Conservation (phyloP, 345 rosid species). For the Brassica nigra region DNA sequence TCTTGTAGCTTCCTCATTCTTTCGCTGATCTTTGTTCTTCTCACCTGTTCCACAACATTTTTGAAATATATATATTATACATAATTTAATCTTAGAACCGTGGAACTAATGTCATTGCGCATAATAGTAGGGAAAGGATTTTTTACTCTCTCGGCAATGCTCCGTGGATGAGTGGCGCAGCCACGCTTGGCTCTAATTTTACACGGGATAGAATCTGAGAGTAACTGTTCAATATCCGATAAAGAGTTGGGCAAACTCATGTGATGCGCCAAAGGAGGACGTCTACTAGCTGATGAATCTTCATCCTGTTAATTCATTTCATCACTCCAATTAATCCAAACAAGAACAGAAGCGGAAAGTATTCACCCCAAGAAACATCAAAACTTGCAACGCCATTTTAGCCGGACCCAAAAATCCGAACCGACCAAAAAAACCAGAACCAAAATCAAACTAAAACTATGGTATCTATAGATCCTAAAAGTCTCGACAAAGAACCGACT, state of each 20-base stretch:
- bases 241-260: constrained; percentile 77
- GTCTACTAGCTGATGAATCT: constrained; percentile 44
- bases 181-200: constrained; percentile 57
- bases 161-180: constrained; percentile 95
- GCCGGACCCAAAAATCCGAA: no score
- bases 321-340: constrained; percentile 11
- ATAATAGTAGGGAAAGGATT: neutral
- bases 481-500: no score
- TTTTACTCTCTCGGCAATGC: constrained; percentile 94
- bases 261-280: constrained; percentile 75
- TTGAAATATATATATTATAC: neutral
- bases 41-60: constrained; percentile 54
- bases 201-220: constrained; percentile 69
- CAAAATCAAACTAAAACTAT: no score
- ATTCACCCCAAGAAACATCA: no score
- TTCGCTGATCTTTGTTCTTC: constrained; percentile 90
- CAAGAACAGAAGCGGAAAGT: no score
- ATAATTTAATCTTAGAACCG: no score
- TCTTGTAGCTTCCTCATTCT: constrained; percentile 95
- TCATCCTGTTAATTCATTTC: constrained; percentile 40
- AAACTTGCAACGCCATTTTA: no score
- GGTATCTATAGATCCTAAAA: no score
- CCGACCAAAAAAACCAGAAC: no score
- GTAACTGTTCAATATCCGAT: constrained; percentile 63
- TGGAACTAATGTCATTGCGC: neutral